phyloP scores from a whole-genome alignment of 805 yeast genomes.

The Clavispora fructus region DNA sequence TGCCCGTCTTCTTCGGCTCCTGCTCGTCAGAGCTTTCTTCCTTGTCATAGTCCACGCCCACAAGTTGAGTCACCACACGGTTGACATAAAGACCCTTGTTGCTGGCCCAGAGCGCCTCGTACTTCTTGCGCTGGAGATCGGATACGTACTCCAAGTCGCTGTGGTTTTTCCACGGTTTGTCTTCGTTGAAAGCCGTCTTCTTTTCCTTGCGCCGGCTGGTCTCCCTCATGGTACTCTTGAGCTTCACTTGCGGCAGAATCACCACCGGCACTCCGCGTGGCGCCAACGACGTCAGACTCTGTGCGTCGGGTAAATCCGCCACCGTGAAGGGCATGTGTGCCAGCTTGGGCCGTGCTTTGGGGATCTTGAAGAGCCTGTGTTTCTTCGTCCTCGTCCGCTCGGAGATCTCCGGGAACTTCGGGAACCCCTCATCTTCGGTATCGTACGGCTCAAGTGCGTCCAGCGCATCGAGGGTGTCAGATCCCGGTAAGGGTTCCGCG shows the following conservation, averaged over 20 bases:
- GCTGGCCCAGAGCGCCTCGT: conserved; percentile 92
- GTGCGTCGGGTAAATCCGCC: not conserved
- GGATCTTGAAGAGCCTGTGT: conserved; percentile 8
- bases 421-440: conserved; percentile 17
- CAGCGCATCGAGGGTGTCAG: conserved; percentile 5
- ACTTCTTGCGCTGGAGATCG: conserved; percentile 73
- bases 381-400: conserved; percentile 7
- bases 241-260: conserved; percentile 24
- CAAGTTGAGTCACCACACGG: conserved; percentile 24
- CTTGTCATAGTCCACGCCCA: conserved; percentile 28
- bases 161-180: conserved; percentile 94
- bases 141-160: conserved; percentile 47
- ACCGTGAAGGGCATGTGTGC: not conserved
- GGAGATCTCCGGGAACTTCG: conserved; percentile 29
- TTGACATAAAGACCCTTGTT: conserved; percentile 65
- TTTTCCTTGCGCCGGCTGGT: conserved; percentile 34
- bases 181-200: conserved; percentile 61
- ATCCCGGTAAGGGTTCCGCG: not conserved
- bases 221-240: conserved; percentile 50
- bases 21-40: conserved; percentile 2
- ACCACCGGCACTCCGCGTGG: not conserved
- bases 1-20: conserved; percentile 11
- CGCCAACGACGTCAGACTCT: not conserved
- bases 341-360: not conserved
- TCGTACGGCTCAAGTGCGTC: conserved; percentile 1